Evolutionary conservation across 805 yeast species (phyloP), one percentile per base, ranked within the genome.

Genomic region (Candida fluviatilis): DNA sequence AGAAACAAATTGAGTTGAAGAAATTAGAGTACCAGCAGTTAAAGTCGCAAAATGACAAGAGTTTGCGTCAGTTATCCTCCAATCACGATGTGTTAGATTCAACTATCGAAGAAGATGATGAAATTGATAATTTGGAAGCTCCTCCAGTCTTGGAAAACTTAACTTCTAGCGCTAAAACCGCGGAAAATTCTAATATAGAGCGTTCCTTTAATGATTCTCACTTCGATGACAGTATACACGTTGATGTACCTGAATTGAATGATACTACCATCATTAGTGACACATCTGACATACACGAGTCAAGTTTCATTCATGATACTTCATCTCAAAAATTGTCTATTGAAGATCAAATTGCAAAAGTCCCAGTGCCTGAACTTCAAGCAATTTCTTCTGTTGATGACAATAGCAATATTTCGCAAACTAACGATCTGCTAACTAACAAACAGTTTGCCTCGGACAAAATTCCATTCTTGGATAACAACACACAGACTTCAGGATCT

Each of bases 1-100:
- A 63, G 40, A 46, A 56, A 38, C 62, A 69, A 46, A 54, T 70
- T 36, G 76, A 71, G 46, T 40, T 45, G 14, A 58, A 61, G 41
- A 62, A 66, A 26, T 46, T 58, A 21, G 69, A 65, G 38, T 65
- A 58, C 42, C 68, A 64, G 41, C 47, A 51, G 23, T 54, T 66
- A 45, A 59, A 57, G 33, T 41, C 57, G 23, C 53, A 52, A 29
- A 56, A 60, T 36, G 68, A 63, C 40, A 39, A 51, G 35, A 47
- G 50, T 39, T 43, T 64, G 25, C 35, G 38, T 18, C 44, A 39
- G 13, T 36, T 44, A n/a, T 51, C 45, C 19, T 21, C 31, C 13
- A 18, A 36, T 24, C 28, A 28, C 6, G 17, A 33, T 5, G 18
- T 33, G 12, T 14, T 33, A 6, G 25, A 33, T 21, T 14, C 35